Evolutionary conservation across 2,329 filamentous ascomycete species (phyloP), one percentile per base, ranked within the genome.

Genomic region (Trichophyton equinum): DNA sequence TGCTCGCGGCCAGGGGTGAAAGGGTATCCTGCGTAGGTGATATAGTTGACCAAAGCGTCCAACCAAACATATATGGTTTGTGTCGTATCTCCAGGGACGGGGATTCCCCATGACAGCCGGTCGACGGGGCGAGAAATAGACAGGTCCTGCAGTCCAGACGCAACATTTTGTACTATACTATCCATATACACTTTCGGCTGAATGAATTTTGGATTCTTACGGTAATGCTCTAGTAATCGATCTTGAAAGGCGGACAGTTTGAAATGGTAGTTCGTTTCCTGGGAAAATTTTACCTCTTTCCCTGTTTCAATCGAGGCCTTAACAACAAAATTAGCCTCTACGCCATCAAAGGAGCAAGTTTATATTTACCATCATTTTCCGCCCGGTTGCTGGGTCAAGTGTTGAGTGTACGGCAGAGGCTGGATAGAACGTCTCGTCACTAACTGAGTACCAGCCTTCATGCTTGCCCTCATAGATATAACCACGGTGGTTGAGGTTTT

Each of bases 1-100:
- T 78, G 72, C 62, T 87, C 83, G 3, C 80, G 76, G 1, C 84
- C 84, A 0, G 88, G 85, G 0, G 84, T 90, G 38, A 75, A 74
- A 0, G 90, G 90, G 70, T 95, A 97, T 13, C 92, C 91, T 1
- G 90, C 83, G 64, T 86, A 89, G 15, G 91, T 96, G 58, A 94
- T 76, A 72, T 99, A 99, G 73, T 96, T 99, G 68, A 97, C 81
- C 33, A 99, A 82, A 1, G 94, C 94, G 74, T 99, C 95, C 0
- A 99, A 82, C 94, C 94, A 99, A 36, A 99, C 95, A 69, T 99
- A 99, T 62, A 99, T 92, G 2, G 91, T 97, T 74, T 97, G 94
- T 18, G 78, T 83, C 0, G 82, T 77, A 68, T 99, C 94, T 59
- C 85, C 86, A 0, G 94, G 94, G 27, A 96, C 94, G 5, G 81